A percentile compares a stretch with the other conserved stretches of the same genome.
These are phyloP conservation scores for Cornus florida DNA, from an alignment of 148 eudicot species.

Conservation along the genomic window DNA sequence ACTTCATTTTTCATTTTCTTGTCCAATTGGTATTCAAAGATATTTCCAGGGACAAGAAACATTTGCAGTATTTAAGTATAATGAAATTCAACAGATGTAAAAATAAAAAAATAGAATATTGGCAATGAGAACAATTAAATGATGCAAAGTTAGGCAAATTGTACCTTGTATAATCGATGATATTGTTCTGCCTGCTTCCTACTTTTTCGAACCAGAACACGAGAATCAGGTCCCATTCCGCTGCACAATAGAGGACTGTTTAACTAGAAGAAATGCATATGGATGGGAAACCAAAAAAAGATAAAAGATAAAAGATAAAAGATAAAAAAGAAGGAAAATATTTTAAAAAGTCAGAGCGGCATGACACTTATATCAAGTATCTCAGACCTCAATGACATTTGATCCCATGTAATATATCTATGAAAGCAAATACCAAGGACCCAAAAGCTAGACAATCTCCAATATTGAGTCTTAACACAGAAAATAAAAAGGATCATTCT, in stretches of 20 bases:
- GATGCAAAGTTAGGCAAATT: neutral
- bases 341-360: neutral
- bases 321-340: constrained; percentile 2
- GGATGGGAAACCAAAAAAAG: constrained; percentile 8
- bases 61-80: too few relatives aligned
- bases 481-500: too few relatives aligned
- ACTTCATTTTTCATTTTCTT: too few relatives aligned
- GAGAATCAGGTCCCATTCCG: constrained; percentile 98
- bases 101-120: too few relatives aligned
- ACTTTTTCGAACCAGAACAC: constrained; percentile 94
- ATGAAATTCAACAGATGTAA: too few relatives aligned
- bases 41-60: too few relatives aligned
- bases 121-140: too few relatives aligned
- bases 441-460: neutral
- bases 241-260: constrained; percentile 34
- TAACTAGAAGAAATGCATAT: too few relatives aligned
- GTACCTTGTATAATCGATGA: constrained; percentile 80
- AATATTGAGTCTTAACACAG: neutral
- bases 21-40: too few relatives aligned
- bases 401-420: neutral
- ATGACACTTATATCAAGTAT: neutral
- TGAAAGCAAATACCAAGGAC: too few relatives aligned
- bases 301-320: neutral
- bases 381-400: neutral
- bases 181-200: constrained; percentile 99